Base-by-base conservation (phyloP, 306 rosid species). In the Luffa aegyptiaca region DNA sequence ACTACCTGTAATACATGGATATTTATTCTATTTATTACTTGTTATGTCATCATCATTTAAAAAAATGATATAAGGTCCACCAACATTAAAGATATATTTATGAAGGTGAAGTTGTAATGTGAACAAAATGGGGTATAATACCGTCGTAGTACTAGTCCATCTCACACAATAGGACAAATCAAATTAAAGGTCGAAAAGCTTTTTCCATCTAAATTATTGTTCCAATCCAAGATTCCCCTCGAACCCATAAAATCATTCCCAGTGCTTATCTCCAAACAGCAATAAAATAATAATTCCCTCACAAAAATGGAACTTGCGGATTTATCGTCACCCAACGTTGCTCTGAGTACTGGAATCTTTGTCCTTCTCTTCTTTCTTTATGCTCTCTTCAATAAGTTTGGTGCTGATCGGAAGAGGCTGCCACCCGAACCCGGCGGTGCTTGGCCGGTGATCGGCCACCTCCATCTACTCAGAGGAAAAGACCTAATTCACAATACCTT, bases 401-500 rank as follows among this genome's bases (percentile, higher is more conserved):
- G 18, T 16, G 6, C 2, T 33, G 46, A 3, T 21, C n/a, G n/a
- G 10, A 73, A 52, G 8, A 52, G 14, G 8, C 65, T 18, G 36
- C 58, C 65, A 8, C 85, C 51, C 1, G 41, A 31, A 8, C 62
- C 79, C 18, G 18, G 45, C 6, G 81, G 85, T 9, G 85, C 6
- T 20, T 79, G 68, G 83, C 86, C 84, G 12, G 10, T 84, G 16
- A 14, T 84, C 26, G 86, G 86, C 35, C 86, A 84, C 79, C 86
- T 84, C 41, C 84, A 21, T 16, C 39, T 75, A 8, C 53, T 84
- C 26, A 49, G 56, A 26, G 73, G 73, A 8, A 37, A 33, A 21
- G 8, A 66, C 8, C 80, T 70, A 0, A 2, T 3, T 56, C 62
- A 56, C 8, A n/a, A 2, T 7, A 56, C 62, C 3, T 56, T 56